Percentiles rank a stretch among this genome's conserved stretches.
Evolutionary conservation across 768 basidiomycete species (phyloP).

Genomic region (Pulveroboletus sp.): DNA sequence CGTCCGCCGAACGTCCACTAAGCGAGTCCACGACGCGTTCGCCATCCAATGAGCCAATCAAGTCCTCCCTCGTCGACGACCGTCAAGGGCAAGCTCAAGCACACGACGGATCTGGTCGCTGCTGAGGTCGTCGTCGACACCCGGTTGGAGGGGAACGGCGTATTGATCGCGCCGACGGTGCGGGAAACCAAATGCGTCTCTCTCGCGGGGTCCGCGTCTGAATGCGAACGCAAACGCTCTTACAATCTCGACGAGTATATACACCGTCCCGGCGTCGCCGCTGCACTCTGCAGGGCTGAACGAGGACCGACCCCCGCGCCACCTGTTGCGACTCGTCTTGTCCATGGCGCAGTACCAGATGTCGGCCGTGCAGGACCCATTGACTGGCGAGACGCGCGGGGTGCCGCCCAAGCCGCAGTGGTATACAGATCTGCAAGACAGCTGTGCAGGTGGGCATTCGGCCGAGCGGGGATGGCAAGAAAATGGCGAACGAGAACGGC

Average conservation of each 20-base stretch:
- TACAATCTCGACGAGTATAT: slow-evolving; percentile 56
- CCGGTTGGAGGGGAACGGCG: slow-evolving; percentile 68
- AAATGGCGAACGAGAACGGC: neutral
- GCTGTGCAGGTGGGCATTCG: slow-evolving; percentile 55
- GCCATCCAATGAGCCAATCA: slow-evolving; percentile 37
- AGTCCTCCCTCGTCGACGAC: slow-evolving; percentile 47
- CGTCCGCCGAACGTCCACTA: too few species aligned
- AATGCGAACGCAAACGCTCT: slow-evolving; percentile 27
- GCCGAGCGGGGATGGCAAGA: slow-evolving; percentile 29
- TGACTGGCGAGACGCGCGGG: slow-evolving; percentile 63
- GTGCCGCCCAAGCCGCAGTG: slow-evolving; percentile 67
- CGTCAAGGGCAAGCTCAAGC: slow-evolving; percentile 54
- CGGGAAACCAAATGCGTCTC: slow-evolving; percentile 39
- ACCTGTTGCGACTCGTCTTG: slow-evolving; percentile 71
- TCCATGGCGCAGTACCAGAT: slow-evolving; percentile 82
- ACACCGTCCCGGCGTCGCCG: slow-evolving; percentile 79
- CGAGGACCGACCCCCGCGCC: slow-evolving; percentile 51
- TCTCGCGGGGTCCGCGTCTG: slow-evolving; percentile 13
- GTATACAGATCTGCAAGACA: slow-evolving; percentile 62
- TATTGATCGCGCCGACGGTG: slow-evolving; percentile 43
- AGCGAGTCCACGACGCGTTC: slow-evolving; percentile 30
- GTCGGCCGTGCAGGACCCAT: slow-evolving; percentile 73
- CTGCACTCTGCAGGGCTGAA: slow-evolving; percentile 70
- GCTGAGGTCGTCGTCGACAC: slow-evolving; percentile 80
- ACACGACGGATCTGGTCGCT: slow-evolving; percentile 66